Percentiles rank a stretch among this genome's conserved stretches.
Conservation (phyloP, 306 rosid genomes). For the Quercus rubra region DNA sequence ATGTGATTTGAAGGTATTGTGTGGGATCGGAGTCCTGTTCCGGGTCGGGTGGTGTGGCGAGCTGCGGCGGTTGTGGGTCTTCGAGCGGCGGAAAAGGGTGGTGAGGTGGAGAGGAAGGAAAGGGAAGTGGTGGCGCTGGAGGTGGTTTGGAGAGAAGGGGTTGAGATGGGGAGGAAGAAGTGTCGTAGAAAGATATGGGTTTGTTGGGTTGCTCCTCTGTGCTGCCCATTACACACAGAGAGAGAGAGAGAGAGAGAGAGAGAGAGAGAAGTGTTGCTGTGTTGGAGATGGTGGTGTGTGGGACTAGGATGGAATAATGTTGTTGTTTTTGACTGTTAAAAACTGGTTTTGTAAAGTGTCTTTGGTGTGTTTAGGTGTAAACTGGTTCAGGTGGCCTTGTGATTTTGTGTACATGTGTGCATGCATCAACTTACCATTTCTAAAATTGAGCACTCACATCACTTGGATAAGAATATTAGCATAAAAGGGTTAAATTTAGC, state of each 20-base stretch:
- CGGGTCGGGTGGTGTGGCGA: conserved; percentile 26
- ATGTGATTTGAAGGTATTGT: conserved; percentile 71
- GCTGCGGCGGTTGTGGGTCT: conserved; percentile 22
- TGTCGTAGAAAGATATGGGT: conserved; percentile 34
- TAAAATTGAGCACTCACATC: too few species aligned
- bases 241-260: neutral
- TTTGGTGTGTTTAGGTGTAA: too few species aligned
- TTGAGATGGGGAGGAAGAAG: conserved; percentile 38
- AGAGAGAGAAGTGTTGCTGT: neutral
- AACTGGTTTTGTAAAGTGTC: too few species aligned
- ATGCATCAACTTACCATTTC: too few species aligned
- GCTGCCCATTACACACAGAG: conserved; percentile 36
- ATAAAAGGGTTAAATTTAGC: too few species aligned
- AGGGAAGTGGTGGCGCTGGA: neutral
- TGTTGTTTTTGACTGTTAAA: too few species aligned
- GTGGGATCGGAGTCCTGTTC: conserved; percentile 49
- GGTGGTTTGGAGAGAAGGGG: conserved; percentile 57
- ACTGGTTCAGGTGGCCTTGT: too few species aligned
- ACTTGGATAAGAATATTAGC: too few species aligned
- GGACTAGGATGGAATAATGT: too few species aligned
- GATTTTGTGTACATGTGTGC: too few species aligned
- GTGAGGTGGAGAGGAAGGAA: conserved; percentile 13
- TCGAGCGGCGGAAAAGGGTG: conserved; percentile 13
- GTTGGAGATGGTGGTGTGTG: too few species aligned
- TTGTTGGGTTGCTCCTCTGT: conserved; percentile 44